These are phyloP conservation scores for Pyronema omphalodes DNA, from an alignment of 495 filamentous ascomycete genomes.

Conservation along the genomic window DNA sequence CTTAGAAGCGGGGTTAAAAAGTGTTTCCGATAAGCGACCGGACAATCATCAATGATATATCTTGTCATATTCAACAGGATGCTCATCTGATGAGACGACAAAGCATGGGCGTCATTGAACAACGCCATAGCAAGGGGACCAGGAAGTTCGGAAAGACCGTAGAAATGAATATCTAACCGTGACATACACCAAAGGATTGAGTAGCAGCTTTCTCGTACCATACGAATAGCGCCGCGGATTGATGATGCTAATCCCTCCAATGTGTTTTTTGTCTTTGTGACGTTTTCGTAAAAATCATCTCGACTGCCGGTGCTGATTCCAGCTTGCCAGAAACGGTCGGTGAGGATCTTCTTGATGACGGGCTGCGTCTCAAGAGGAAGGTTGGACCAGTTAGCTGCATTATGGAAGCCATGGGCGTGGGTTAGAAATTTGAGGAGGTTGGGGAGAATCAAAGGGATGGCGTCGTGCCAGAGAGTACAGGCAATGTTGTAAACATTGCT, in stretches of 20 bases:
- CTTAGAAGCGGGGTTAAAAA: constrained; percentile 78
- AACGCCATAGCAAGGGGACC: constrained; percentile 67
- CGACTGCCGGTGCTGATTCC: constrained; percentile 88
- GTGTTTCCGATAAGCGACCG: constrained; percentile 49
- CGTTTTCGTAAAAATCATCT: constrained; percentile 87
- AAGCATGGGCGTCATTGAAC: constrained; percentile 60
- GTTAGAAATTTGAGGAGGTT: constrained; percentile 72
- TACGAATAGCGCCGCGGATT: constrained; percentile 68
- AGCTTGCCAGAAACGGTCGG: constrained; percentile 96
- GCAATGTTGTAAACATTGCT: constrained; percentile 50
- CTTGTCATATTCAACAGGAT: constrained; percentile 71
- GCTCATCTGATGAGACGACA: constrained; percentile 86
- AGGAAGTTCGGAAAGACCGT: constrained; percentile 68
- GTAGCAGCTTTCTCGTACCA: constrained; percentile 82
- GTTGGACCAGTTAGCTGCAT: constrained; percentile 62
- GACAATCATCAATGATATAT: constrained; percentile 79
- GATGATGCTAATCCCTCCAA: constrained; percentile 88
- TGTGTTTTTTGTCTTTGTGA: constrained; percentile 69
- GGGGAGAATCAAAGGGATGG: constrained; percentile 66
- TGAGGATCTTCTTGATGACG: constrained; percentile 66
- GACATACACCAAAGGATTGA: constrained; percentile 89
- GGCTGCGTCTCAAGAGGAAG: constrained; percentile 59
- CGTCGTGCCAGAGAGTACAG: constrained; percentile 61
- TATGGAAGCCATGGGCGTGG: constrained; percentile 85
- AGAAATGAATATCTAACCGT: constrained; percentile 68